Evolutionary conservation across 2,329 filamentous ascomycete genomes (phyloP).

Genomic region (Zelopaecilomyces penicillatus): DNA sequence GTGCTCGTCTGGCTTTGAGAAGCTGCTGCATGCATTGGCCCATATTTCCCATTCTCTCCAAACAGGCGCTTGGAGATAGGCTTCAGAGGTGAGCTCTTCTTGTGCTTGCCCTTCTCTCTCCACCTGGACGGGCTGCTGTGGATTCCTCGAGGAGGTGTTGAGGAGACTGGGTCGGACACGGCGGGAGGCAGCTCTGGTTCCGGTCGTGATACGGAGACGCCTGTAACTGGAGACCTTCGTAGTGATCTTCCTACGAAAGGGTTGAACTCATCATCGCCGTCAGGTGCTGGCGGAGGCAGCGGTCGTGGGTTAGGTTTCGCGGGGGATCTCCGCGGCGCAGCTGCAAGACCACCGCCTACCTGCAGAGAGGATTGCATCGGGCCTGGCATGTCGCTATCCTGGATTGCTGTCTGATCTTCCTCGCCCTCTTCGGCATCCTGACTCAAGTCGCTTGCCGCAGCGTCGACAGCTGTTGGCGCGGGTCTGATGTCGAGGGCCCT

Average conservation of each 20-base stretch:
- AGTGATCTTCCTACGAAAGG: conserved; percentile 22
- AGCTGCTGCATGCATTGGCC: conserved; percentile 2
- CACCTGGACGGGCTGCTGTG: conserved; percentile 49
- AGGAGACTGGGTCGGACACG: conserved; percentile 42
- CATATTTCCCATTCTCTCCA: conserved; percentile 2
- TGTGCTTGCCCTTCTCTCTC: conserved; percentile 23
- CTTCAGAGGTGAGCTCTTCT: conserved; percentile 44
- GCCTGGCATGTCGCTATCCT: conserved; percentile 8
- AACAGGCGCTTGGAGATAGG: conserved; percentile 25
- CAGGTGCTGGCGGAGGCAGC: conserved; percentile 34
- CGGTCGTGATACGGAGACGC: conserved; percentile 23
- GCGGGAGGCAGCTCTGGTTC: conserved; percentile 59
- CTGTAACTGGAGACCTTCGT: conserved; percentile 22
- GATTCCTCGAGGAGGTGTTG: conserved; percentile 49
- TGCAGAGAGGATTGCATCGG: conserved; percentile 12
- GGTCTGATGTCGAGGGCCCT: too few species aligned
- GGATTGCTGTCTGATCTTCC: conserved; percentile 1
- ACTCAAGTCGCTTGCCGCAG: background rate
- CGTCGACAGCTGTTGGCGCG: background rate
- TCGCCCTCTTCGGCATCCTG: conserved; percentile 10
- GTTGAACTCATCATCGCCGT: conserved; percentile 20
- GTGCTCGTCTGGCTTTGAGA: background rate
- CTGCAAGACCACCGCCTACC: conserved; percentile 23
- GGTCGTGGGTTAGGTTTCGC: conserved; percentile 37
- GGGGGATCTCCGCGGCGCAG: conserved; percentile 31